Conservation (phyloP, 2,329 filamentous ascomycete species). For the Macrophomina tecta region DNA sequence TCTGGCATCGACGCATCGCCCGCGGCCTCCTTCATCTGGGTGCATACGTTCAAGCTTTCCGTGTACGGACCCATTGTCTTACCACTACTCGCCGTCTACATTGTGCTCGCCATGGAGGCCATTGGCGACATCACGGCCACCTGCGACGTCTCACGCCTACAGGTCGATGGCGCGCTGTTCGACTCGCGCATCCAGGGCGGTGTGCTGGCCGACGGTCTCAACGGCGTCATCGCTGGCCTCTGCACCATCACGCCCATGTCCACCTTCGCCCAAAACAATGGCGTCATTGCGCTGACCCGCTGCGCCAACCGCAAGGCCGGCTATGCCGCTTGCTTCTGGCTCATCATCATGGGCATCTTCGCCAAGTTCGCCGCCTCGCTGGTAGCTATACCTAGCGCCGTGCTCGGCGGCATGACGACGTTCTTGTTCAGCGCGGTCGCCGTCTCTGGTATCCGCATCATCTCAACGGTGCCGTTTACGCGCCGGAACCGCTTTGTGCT, state of each 20-base stretch:
- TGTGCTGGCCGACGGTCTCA: conserved; percentile 77
- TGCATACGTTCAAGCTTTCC: conserved; percentile 74
- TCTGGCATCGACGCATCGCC: conserved; percentile 74
- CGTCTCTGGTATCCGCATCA: conserved; percentile 78
- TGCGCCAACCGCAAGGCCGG: conserved; percentile 83
- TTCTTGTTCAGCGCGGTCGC: conserved; percentile 81
- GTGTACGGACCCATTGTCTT: conserved; percentile 77
- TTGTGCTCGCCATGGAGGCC: conserved; percentile 76
- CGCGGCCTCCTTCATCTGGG: conserved; percentile 77
- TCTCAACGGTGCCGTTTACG: conserved; percentile 74
- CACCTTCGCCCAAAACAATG: conserved; percentile 84
- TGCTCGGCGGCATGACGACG: conserved; percentile 65
- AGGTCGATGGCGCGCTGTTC: conserved; percentile 74
- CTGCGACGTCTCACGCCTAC: conserved; percentile 77
- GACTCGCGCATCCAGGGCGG: conserved; percentile 81
- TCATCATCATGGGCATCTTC: conserved; percentile 81
- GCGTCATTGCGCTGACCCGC: conserved; percentile 79
- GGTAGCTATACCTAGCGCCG: conserved; percentile 70
- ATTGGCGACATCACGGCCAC: conserved; percentile 83
- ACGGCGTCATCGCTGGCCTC: conserved; percentile 75
- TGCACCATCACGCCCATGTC: conserved; percentile 82
- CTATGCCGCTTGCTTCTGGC: conserved; percentile 77
- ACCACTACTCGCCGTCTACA: conserved; percentile 66
- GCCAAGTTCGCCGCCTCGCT: conserved; percentile 82
- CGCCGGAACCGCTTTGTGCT: conserved; percentile 82